Evolutionary conservation across 1,139 yeast genomes (phyloP).

Genomic region (Tardiomyces digboiensis): DNA sequence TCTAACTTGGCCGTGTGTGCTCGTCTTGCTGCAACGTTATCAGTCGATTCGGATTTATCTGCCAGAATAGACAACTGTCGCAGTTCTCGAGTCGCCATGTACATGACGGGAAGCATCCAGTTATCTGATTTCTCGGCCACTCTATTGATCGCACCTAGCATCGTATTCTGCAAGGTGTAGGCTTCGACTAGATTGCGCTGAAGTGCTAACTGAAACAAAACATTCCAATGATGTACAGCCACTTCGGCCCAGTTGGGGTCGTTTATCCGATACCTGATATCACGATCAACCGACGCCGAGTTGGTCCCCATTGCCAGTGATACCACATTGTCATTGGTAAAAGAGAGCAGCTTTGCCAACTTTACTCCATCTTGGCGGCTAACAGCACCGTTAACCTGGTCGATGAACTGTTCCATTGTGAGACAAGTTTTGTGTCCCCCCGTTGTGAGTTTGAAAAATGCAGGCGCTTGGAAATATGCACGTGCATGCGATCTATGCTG

Average conservation of each 20-base stretch:
- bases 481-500: too few relatives aligned
- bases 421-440: not conserved
- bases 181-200: conserved; percentile 19
- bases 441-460: not conserved
- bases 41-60: not conserved
- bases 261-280: conserved; percentile 7
- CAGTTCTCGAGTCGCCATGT: conserved; percentile 46
- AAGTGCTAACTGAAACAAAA: conserved; percentile 15
- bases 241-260: conserved; percentile 17
- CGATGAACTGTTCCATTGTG: conserved; percentile 1
- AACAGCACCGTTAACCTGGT: conserved; percentile 4
- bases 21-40: not conserved
- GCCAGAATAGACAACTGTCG: conserved; percentile 28
- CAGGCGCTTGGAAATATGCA: not conserved
- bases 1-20: conserved; percentile 43
- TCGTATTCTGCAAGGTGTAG: conserved; percentile 17
- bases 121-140: conserved; percentile 49
- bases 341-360: conserved; percentile 16
- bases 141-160: conserved; percentile 31
- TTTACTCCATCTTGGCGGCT: conserved; percentile 13
- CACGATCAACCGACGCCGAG: conserved; percentile 14
- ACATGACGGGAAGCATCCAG: conserved; percentile 61
- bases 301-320: conserved; percentile 14
- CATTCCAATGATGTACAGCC: conserved; percentile 20
- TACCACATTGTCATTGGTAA: conserved; percentile 12